Base-by-base conservation (phyloP, 2,329 filamentous ascomycete species). In the Sporothrix brasiliensis region DNA sequence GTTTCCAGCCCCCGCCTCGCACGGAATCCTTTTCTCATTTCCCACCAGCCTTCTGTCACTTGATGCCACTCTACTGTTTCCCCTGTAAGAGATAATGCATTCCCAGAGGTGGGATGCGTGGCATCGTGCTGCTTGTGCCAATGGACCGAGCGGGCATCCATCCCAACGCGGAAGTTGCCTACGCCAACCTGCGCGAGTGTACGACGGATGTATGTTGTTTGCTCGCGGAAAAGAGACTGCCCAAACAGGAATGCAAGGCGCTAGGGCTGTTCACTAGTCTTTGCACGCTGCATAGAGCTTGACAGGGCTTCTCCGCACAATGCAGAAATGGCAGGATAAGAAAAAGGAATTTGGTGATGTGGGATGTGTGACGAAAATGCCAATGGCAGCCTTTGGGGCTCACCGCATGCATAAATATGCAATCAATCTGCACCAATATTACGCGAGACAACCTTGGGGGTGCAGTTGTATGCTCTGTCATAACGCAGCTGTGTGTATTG, bases 171-270 rank as follows among this genome's bases (percentile, higher is more conserved):
- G 34, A 34, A 34, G 5, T 34, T 34, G 3, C 34, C 34, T 34
- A 9, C 7, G 34, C 34, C 4, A 7, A 9, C 34, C 34, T 34
- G 34, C 34, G 34, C 34, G 34, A 34, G 34, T 34, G 34, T 34
- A 7, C 34, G 34, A 9, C 34, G 34, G 5, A 9, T 34, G 7
- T 9, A 9, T 34, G 7, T 9, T 30, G 27, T 30, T 6, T 34
- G n/a, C n/a, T n/a, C 9, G 21, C 53, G 19, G 19, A 27, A 27
- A 21, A 39, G 27, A 39, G 5, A 52, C 14, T n/a, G 21, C 41
- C 65, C 47, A 68, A 70, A 67, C 54, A 68, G 65, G 69, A 70
- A 68, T 49, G n/a, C 60, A 50, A 34, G 44, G 60, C 60, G 60
- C 41, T 50, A 21, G 39, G 39, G n/a, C 21, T 47, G n/a, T 24